Percentiles rank a stretch among this genome's conserved stretches.
Evolutionary conservation across 805 yeast genomes (phyloP).

Genomic region (Suhomyces sp.): DNA sequence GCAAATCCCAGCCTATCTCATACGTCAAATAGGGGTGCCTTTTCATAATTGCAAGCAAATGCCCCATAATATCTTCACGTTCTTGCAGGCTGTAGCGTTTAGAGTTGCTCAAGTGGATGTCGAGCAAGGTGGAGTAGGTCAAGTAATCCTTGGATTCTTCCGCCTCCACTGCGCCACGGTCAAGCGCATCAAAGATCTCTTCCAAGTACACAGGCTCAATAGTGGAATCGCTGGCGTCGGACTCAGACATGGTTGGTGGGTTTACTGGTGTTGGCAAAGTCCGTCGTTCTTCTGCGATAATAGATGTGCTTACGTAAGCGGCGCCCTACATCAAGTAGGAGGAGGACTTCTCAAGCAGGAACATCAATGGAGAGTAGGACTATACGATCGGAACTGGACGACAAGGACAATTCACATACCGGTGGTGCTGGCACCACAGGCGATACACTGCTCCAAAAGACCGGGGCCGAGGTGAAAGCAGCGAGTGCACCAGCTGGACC

Average conservation of each 20-base stretch:
- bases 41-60: conserved; percentile 42
- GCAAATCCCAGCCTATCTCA: conserved; percentile 92
- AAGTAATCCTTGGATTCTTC: conserved; percentile 56
- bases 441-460: too few relatives aligned
- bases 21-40: conserved; percentile 49
- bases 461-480: not conserved
- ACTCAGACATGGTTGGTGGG: conserved; percentile 6
- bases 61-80: conserved; percentile 45
- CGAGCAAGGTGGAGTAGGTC: conserved; percentile 71
- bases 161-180: conserved; percentile 33
- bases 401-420: not conserved
- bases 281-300: not conserved
- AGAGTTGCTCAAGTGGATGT: conserved; percentile 53
- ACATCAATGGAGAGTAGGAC: not conserved
- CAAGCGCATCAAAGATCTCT: conserved; percentile 24
- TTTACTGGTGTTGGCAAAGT: not conserved
- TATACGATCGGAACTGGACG: not conserved
- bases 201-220: conserved; percentile 24
- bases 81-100: conserved; percentile 46
- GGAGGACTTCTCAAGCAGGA: not conserved
- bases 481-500: not conserved
- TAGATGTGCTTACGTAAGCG: not conserved
- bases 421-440: too few relatives aligned
- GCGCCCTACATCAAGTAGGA: not conserved
- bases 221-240: conserved; percentile 12